These are phyloP conservation scores for Scytalidium sp. DNA, from an alignment of 2,329 filamentous ascomycete species.

Conservation along the genomic window DNA sequence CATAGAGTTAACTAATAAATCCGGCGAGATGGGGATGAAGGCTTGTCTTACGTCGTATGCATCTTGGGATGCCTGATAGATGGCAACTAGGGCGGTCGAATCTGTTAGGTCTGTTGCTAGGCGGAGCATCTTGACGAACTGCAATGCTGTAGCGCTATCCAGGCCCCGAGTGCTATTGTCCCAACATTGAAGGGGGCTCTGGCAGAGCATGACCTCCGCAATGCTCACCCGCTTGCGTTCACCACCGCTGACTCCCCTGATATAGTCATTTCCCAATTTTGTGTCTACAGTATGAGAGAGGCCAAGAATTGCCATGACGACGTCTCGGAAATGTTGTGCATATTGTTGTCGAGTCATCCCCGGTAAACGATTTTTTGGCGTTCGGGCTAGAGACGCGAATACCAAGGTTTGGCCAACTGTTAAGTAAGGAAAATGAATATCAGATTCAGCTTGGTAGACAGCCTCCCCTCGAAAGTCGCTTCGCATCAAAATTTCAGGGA, in stretches of 20 bases:
- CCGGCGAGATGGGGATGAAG: background rate
- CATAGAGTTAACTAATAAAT: background rate
- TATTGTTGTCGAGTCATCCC: slow-evolving; percentile 59
- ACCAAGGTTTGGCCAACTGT: slow-evolving; percentile 68
- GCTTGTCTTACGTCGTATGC: slow-evolving; percentile 50
- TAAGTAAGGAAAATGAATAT: slow-evolving; percentile 69
- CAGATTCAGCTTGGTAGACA: slow-evolving; percentile 70
- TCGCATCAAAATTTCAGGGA: background rate
- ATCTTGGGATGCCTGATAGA: slow-evolving; percentile 67
- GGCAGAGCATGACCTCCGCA: slow-evolving; percentile 38
- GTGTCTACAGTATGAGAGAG: slow-evolving; percentile 63
- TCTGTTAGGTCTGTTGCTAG: slow-evolving; percentile 60
- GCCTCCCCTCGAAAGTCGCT: slow-evolving; percentile 56
- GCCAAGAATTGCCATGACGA: slow-evolving; percentile 63
- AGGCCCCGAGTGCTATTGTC: slow-evolving; percentile 68
- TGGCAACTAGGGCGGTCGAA: slow-evolving; percentile 61
- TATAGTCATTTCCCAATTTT: slow-evolving; percentile 56
- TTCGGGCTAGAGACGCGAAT: slow-evolving; percentile 57
- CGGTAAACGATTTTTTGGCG: slow-evolving; percentile 21
- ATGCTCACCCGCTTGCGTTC: slow-evolving; percentile 64
- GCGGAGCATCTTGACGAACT: slow-evolving; percentile 67
- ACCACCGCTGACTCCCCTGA: slow-evolving; percentile 62
- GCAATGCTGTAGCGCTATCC: slow-evolving; percentile 68
- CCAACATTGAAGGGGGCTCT: slow-evolving; percentile 65
- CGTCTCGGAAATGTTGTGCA: slow-evolving; percentile 31